Percentiles rank a stretch among this genome's conserved stretches.
These are phyloP conservation scores for Verticillium zaregamsianum DNA, from an alignment of 2,329 filamentous ascomycete genomes.

Conservation along the genomic window DNA sequence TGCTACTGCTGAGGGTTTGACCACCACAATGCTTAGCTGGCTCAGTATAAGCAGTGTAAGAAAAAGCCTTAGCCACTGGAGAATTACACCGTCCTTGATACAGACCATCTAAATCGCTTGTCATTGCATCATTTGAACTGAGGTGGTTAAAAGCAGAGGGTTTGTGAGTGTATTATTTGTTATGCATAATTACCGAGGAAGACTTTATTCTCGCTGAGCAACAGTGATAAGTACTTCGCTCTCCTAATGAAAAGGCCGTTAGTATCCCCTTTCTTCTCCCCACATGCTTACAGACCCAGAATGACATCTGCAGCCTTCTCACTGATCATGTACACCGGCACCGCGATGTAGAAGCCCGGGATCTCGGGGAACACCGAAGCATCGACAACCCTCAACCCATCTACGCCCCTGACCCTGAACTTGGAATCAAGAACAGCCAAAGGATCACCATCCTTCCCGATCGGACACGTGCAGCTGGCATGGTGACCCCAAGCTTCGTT, in stretches of 20 bases:
- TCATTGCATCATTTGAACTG: neutral
- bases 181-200: too few species aligned
- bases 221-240: neutral
- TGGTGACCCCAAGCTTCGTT: slow-evolving; percentile 55
- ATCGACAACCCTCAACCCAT: slow-evolving; percentile 54
- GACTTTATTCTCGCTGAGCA: too few species aligned
- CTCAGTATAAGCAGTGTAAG: too few species aligned
- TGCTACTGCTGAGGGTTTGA: too few species aligned
- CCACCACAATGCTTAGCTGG: too few species aligned
- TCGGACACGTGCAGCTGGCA: slow-evolving; percentile 49
- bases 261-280: neutral
- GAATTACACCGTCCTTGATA: too few species aligned
- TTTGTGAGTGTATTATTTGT: too few species aligned
- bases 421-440: slow-evolving; percentile 51
- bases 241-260: neutral
- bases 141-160: neutral
- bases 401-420: slow-evolving; percentile 51
- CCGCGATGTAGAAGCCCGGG: slow-evolving; percentile 42
- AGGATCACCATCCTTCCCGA: slow-evolving; percentile 47
- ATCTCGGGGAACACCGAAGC: slow-evolving; percentile 51
- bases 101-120: too few species aligned
- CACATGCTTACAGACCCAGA: neutral
- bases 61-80: too few species aligned
- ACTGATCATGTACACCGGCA: slow-evolving; percentile 49
- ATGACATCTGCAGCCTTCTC: slow-evolving; percentile 45